phyloP scores from a whole-genome alignment of 441 rosid species.

The Biscutella laevigata region DNA sequence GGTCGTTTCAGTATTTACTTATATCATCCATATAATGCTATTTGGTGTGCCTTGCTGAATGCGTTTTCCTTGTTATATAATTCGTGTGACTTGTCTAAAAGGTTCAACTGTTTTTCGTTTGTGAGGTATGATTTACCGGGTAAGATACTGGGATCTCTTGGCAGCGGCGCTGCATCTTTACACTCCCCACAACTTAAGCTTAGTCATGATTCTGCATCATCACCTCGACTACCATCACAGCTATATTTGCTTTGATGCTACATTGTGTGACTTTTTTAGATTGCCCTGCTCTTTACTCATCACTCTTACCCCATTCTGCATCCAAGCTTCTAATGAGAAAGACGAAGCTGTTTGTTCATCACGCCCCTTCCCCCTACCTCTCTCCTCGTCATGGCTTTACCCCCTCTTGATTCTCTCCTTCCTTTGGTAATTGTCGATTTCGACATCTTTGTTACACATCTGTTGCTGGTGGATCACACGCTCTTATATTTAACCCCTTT shows the following conservation, averaged over 20 bases:
- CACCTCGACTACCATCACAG: slow-evolving; percentile 21
- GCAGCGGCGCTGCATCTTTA: slow-evolving; percentile 60
- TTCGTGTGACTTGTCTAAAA: slow-evolving; percentile 33
- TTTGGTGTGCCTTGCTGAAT: slow-evolving; percentile 22
- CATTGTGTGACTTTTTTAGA: neutral
- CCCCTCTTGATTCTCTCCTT: neutral
- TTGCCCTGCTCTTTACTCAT: slow-evolving; percentile 7
- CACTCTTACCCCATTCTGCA: slow-evolving; percentile 6
- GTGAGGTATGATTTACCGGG: slow-evolving; percentile 52
- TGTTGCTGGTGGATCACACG: neutral
- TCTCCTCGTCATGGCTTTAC: neutral
- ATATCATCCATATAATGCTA: slow-evolving; percentile 15
- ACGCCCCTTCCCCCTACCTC: neutral
- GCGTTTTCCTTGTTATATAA: neutral
- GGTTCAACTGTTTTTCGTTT: slow-evolving; percentile 38
- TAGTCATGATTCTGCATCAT: slow-evolving; percentile 26
- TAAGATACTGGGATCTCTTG: slow-evolving; percentile 40
- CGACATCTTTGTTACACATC: slow-evolving; percentile 1
- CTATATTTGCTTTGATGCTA: slow-evolving; percentile 18
- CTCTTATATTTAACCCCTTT: neutral
- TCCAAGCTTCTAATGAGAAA: slow-evolving; percentile 14
- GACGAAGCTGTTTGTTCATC: slow-evolving; percentile 17
- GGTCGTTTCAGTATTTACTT: slow-evolving; percentile 34
- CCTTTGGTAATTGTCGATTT: neutral
- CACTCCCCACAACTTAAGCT: slow-evolving; percentile 48